Evolutionary conservation across 1,139 yeast species (phyloP).

Genomic region (Debaryomyces subglobosus): DNA sequence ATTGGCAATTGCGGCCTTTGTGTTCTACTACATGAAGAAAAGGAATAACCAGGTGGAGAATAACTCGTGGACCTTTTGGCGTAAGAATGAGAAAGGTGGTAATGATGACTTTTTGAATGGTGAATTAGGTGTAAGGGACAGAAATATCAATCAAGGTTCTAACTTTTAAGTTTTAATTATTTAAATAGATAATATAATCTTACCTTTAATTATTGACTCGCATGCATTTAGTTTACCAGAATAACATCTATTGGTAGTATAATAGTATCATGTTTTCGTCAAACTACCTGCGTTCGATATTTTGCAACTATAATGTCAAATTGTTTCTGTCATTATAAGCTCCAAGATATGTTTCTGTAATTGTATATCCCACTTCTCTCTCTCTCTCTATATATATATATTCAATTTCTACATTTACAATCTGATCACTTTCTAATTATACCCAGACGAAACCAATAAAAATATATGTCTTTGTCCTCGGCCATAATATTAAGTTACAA

Average conservation of each 20-base stretch:
- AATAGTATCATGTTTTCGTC: too few species aligned
- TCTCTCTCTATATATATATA: too few species aligned
- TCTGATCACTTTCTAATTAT: too few species aligned
- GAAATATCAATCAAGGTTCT: constrained; percentile 51
- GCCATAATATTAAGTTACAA: too few species aligned
- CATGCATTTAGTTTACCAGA: background rate
- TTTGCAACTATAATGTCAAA: too few species aligned
- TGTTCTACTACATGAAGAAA: constrained; percentile 37
- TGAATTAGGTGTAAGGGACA: constrained; percentile 54
- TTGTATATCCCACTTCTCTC: too few species aligned
- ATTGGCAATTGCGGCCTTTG: constrained; percentile 37
- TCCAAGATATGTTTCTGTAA: too few species aligned
- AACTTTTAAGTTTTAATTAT: constrained; percentile 34
- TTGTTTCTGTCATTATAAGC: too few species aligned
- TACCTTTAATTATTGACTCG: background rate
- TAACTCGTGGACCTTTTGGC: constrained; percentile 56
- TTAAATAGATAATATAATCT: background rate
- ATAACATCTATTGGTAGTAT: background rate
- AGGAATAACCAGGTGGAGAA: constrained; percentile 34
- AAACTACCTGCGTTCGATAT: too few species aligned
- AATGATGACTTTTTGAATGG: constrained; percentile 64
- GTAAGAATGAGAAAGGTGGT: constrained; percentile 49
- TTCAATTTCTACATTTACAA: too few species aligned
- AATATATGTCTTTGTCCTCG: too few species aligned
- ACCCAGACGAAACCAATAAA: too few species aligned